Percentiles rank a stretch among this genome's conserved stretches.
These are phyloP conservation scores for Colletotrichum aenigma DNA, from an alignment of 2,329 filamentous ascomycete species.

Conservation along the genomic window DNA sequence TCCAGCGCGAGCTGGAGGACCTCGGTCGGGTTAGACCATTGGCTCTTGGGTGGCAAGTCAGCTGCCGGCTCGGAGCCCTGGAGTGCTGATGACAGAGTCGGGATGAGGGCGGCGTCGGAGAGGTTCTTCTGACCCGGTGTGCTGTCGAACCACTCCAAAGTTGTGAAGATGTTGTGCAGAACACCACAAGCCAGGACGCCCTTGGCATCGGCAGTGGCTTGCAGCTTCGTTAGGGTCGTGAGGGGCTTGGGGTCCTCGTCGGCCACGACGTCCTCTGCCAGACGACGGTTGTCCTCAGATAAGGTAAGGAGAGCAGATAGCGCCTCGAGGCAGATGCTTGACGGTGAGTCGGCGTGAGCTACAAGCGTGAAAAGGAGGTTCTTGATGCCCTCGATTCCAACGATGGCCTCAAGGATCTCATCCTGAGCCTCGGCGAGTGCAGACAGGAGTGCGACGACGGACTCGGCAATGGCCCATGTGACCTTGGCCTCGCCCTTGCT, in stretches of 20 bases:
- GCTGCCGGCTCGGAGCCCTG: conserved; percentile 32
- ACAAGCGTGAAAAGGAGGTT: conserved; percentile 61
- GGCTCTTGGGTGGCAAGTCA: conserved; percentile 31
- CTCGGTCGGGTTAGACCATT: conserved; percentile 46
- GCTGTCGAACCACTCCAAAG: conserved; percentile 57
- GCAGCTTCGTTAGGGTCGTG: conserved; percentile 52
- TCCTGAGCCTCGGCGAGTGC: conserved; percentile 63
- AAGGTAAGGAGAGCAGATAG: conserved; percentile 62
- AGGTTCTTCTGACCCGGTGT: conserved; percentile 51
- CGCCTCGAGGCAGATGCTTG: conserved; percentile 46
- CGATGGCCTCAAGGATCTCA: conserved; percentile 62
- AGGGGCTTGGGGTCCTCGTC: conserved; percentile 52
- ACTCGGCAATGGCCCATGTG: conserved; percentile 58
- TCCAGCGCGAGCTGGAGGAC: conserved; percentile 62
- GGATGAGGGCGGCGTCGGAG: conserved; percentile 56
- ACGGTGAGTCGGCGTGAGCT: conserved; percentile 45
- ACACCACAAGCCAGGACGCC: conserved; percentile 64
- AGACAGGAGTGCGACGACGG: conserved; percentile 56
- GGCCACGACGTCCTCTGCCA: conserved; percentile 58
- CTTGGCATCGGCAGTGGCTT: conserved; percentile 49
- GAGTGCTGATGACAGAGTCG: conserved; percentile 45
- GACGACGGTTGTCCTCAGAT: conserved; percentile 62
- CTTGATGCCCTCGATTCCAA: conserved; percentile 50
- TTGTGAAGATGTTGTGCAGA: conserved; percentile 65
- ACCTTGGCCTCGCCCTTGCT: conserved; percentile 58